Base-by-base conservation (phyloP, 176 grass and related monocot species). In the Musa troglodytarum region DNA sequence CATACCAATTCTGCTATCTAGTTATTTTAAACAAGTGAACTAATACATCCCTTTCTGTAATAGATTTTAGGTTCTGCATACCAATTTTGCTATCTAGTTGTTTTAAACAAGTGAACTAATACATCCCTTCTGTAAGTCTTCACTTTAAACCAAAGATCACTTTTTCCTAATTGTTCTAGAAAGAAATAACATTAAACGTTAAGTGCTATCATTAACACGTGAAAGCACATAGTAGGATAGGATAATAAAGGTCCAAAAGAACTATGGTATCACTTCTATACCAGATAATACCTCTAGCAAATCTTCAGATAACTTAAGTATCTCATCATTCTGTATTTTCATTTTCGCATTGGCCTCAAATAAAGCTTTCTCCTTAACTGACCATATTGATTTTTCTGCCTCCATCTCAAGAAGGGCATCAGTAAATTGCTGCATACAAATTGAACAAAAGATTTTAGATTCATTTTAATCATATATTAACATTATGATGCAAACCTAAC, bases 381-480 rank as follows among this genome's bases (percentile, higher is more conserved):
- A 65, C 86, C 86, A 91, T 28, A 25, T 80, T 76, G 90, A 91
- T 66, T 83, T 94, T 86, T 91, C 86, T 73, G 86, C 85, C 55
- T 99, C 95, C 76, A 90, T 83, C 83, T 91, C 84, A 74, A 94
- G 76, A 82, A 99, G 84, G 23, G 71, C 84, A 84, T 93, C 90
- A 51, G 95, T 93, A 74, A 99, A 85, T 99, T 99, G 84, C 90
- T 94, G 88, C 80, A 82, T 71, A 54, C 21, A 76, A 53, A 81
- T 68, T 77, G 10, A 53, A 80, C 19, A 73, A 76, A 7, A 76
- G 85, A 76, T 76, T 65, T 21, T 63, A 83, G n/a, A 78, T 61
- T 63, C 9, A 72, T 1, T 43, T 43, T 43, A 50, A 59, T 24
- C 25, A 68, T 21, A 54, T 56, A 17, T 8, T 20, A 76, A 14